A percentile compares a stretch with the other conserved stretches of the same genome.
Evolutionary conservation across 1,284 basidiomycete genomes (phyloP).

Genomic region (Ustanciosporium gigantosporum): DNA sequence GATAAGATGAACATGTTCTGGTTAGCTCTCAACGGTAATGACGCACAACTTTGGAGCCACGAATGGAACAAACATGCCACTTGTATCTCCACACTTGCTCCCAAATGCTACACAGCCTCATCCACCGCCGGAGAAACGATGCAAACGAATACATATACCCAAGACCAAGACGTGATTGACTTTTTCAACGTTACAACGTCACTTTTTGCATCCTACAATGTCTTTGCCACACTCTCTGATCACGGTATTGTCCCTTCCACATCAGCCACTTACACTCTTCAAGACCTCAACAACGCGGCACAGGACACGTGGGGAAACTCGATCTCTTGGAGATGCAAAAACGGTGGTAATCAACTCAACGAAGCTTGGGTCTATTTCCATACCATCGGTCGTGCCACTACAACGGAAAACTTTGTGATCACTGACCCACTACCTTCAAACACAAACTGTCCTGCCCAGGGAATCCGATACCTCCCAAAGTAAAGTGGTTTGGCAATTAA

Average conservation of each 20-base stretch:
- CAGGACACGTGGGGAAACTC: constrained; percentile 14
- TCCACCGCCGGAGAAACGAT: no score
- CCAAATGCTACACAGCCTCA: constrained; percentile 22
- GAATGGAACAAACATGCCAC: constrained; percentile 45
- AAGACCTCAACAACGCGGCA: constrained; percentile 15
- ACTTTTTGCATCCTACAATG: constrained; percentile 23
- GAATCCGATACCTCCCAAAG: constrained; percentile 37
- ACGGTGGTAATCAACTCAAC: constrained; percentile 24
- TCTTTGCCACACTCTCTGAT: constrained; percentile 17
- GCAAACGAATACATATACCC: constrained; percentile 1
- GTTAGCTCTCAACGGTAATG: constrained; percentile 34
- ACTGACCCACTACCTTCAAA: constrained; percentile 17
- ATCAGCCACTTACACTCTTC: constrained; percentile 12
- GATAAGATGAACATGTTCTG: constrained; percentile 46
- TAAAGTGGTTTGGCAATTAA: constrained; percentile 1
- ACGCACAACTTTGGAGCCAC: constrained; percentile 33
- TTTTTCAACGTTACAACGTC: constrained; percentile 34
- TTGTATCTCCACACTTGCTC: constrained; percentile 36
- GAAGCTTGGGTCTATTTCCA: constrained; percentile 39
- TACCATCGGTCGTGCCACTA: constrained; percentile 19
- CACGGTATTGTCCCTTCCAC: constrained; percentile 20
- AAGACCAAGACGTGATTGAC: constrained; percentile 35
- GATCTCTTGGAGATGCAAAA: constrained; percentile 21
- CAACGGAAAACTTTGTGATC: constrained; percentile 11
- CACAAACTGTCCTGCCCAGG: constrained; percentile 22